Conservation (phyloP, 2,329 filamentous ascomycete genomes). For the Microcyclosporella mali region DNA sequence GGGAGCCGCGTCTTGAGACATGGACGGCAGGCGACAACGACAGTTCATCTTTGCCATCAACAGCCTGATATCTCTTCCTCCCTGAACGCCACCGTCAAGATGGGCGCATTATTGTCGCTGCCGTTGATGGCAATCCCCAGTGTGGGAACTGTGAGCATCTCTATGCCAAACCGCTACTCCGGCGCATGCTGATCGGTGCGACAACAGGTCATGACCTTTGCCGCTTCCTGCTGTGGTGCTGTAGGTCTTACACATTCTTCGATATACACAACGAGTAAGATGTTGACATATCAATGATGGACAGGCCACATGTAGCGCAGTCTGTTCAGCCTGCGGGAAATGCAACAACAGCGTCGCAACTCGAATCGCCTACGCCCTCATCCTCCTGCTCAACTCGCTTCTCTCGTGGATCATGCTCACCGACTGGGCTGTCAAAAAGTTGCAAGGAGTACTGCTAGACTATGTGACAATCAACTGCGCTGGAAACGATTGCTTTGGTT, state of each 20-base stretch:
- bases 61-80: slow-evolving; percentile 1
- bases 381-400: slow-evolving; percentile 94
- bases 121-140: slow-evolving; percentile 85
- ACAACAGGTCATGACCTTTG: slow-evolving; percentile 69
- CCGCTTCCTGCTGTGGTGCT: slow-evolving; percentile 88
- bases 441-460: slow-evolving; percentile 85
- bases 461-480: slow-evolving; percentile 89
- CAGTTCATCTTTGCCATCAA: too few relatives aligned
- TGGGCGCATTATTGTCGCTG: slow-evolving; percentile 88
- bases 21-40: too few relatives aligned
- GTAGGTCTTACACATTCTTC: slow-evolving; percentile 31
- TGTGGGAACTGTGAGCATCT: slow-evolving; percentile 66
- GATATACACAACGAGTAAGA: background rate
- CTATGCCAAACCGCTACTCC: slow-evolving; percentile 4
- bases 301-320: slow-evolving; percentile 76
- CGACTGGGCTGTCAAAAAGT: slow-evolving; percentile 93
- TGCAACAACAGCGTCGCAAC: slow-evolving; percentile 97
- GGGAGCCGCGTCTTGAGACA: too few relatives aligned
- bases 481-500: slow-evolving; percentile 86
- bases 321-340: slow-evolving; percentile 93
- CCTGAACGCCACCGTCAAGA: slow-evolving; percentile 36
- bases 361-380: slow-evolving; percentile 75
- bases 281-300: background rate
- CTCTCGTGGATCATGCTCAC: slow-evolving; percentile 99
- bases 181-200: slow-evolving; percentile 9